Evolutionary conservation across 1,284 basidiomycete genomes (phyloP).

Genomic region (Gymnopus androsaceus): DNA sequence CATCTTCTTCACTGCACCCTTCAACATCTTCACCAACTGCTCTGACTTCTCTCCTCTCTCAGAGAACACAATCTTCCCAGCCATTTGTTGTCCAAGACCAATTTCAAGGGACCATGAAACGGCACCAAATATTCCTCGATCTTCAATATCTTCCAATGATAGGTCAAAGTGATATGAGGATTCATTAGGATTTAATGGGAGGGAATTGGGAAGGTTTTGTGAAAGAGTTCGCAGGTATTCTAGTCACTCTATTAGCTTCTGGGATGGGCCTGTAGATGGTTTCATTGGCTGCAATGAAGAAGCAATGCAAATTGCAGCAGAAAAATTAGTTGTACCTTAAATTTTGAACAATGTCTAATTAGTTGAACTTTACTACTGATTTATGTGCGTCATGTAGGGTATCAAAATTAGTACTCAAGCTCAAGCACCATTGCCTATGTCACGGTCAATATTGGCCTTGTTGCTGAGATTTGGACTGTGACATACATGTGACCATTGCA

Average conservation of each 20-base stretch:
- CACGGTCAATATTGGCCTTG: too few relatives aligned
- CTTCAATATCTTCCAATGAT: slow-evolving; percentile 8
- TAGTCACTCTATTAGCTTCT: slow-evolving; percentile 11
- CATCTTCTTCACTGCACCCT: slow-evolving; percentile 15
- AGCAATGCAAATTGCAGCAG: too few relatives aligned
- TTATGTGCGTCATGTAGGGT: too few relatives aligned
- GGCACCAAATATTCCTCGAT: slow-evolving; percentile 10
- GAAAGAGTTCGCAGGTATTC: slow-evolving; percentile 10
- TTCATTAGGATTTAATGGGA: slow-evolving; percentile 7
- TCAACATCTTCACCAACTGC: slow-evolving; percentile 12
- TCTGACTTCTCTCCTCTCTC: slow-evolving; percentile 8
- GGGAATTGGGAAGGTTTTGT: slow-evolving; percentile 1
- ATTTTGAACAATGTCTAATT: too few relatives aligned
- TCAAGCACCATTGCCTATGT: too few relatives aligned
- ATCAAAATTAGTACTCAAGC: too few relatives aligned
- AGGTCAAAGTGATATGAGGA: slow-evolving; percentile 14
- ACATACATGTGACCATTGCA: too few relatives aligned
- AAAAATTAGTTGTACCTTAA: too few relatives aligned
- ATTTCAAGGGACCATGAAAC: slow-evolving; percentile 10
- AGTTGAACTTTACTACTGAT: too few relatives aligned
- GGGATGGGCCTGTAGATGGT: too few relatives aligned
- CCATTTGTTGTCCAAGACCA: slow-evolving; percentile 4
- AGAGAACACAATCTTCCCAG: slow-evolving; percentile 1
- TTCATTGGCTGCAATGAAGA: too few relatives aligned
- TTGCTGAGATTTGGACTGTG: too few relatives aligned